Conservation (phyloP, 176 grass and related monocot species). For the Tuctoria greenei region DNA sequence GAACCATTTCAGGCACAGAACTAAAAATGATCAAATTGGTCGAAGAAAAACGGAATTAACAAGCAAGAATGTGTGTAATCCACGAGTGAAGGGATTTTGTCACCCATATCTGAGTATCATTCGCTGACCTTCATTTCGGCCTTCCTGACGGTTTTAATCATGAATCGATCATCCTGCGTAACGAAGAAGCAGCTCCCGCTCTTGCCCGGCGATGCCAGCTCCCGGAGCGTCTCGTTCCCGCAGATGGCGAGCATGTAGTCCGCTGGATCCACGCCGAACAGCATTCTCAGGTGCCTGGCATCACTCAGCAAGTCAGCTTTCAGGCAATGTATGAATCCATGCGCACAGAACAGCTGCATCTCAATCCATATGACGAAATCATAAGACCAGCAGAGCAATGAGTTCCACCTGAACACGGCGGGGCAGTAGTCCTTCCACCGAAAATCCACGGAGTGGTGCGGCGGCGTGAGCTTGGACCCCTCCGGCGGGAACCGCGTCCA, state of each 20-base stretch:
- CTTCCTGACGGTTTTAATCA: conserved; percentile 86
- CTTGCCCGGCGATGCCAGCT: conserved; percentile 79
- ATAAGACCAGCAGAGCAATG: neutral
- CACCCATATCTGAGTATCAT: neutral
- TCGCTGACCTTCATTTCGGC: conserved; percentile 76
- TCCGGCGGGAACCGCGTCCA: conserved; percentile 87
- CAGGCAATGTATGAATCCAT: neutral
- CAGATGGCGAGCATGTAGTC: conserved; percentile 95
- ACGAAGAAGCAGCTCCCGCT: conserved; percentile 85
- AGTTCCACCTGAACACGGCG: conserved; percentile 66
- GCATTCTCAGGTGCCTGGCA: conserved; percentile 69
- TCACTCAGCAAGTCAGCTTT: conserved; percentile 18
- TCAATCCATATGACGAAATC: neutral
- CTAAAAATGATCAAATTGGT: neutral
- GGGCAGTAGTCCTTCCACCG: conserved; percentile 92
- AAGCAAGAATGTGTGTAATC: neutral
- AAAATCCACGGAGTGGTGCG: conserved; percentile 68
- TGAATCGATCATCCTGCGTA: conserved; percentile 79
- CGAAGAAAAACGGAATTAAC: neutral
- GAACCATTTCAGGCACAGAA: neutral
- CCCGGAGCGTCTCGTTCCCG: conserved; percentile 62
- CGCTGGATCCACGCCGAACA: conserved; percentile 76
- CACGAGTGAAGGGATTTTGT: neutral
- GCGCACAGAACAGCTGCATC: neutral
- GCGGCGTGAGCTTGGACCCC: conserved; percentile 81